Evolutionary conservation across 73 alveolate genomes (phyloP).

Genomic region (Blepharisma japonicum): DNA sequence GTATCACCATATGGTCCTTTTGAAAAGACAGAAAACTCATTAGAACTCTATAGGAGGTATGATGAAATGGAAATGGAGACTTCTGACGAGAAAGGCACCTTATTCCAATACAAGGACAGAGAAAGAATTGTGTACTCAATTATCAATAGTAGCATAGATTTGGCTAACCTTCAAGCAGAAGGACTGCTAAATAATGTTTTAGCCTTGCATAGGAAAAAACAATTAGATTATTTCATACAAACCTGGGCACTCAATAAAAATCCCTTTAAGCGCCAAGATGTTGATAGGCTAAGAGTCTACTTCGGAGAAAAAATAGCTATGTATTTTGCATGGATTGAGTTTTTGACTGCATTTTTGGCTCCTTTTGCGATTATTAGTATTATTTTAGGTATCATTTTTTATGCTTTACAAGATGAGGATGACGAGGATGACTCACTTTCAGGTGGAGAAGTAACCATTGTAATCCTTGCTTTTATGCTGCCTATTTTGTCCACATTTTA

Average conservation of each 20-base stretch:
- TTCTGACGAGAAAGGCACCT: neutral
- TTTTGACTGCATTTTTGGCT: neutral
- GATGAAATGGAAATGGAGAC: neutral
- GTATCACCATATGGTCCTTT: slow-evolving; percentile 21
- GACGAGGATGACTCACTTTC: neutral
- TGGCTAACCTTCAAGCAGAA: neutral
- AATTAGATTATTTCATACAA: neutral
- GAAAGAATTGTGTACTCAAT: neutral
- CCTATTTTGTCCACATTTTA: neutral
- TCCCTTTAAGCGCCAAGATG: slow-evolving; percentile 28
- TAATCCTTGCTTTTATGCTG: neutral
- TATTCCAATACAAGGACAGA: neutral
- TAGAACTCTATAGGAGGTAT: neutral
- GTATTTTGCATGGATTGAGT: slow-evolving; percentile 59
- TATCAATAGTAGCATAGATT: neutral
- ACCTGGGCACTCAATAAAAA: neutral
- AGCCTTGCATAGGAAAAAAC: neutral
- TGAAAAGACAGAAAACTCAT: neutral
- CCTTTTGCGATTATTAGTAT: slow-evolving; percentile 2
- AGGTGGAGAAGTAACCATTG: neutral
- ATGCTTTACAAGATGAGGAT: neutral
- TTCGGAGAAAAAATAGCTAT: slow-evolving; percentile 68
- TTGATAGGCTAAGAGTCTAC: slow-evolving; percentile 45
- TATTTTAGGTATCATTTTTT: neutral
- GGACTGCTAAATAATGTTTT: neutral